Base-by-base conservation (phyloP, 352 stramenopile genomes). In the Phytophthora sansomeana region DNA sequence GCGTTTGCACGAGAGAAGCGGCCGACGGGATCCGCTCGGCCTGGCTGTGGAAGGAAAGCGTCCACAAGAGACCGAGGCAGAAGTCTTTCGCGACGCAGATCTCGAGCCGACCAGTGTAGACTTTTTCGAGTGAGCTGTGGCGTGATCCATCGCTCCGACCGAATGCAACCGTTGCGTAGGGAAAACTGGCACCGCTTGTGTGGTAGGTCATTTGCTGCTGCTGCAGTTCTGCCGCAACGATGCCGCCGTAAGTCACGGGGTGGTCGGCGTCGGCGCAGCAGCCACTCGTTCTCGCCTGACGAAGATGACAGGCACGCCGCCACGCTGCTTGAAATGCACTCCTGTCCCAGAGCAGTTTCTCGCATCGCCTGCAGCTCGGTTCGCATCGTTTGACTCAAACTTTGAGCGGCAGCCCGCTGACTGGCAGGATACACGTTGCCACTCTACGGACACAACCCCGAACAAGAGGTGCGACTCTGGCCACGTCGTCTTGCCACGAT, bases 261-360 rank as follows among this genome's bases (percentile, higher is more conserved):
- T 21, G 36, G 36, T 11, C 8, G 36, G n/a, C n/a, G n/a, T n/a
- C n/a, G n/a, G 3, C 14, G 21, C 21, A 3, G 21, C 3, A 24
- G 3, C 21, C 21, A 24, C 33, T 39, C 33, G 33, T n/a, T 14
- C 33, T 17, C 11, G 13, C 32, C 11, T 53, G 51, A 47, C 21
- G 29, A 59, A 29, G 38, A 66, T 51, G 57, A 6, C 30, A 50
- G 43, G 33, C 24, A 6, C 7, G 28, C 17, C 14, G 21, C 13
- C 13, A 47, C 46, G 24, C 29, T 48, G 42, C 5, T 28, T 6
- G 38, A 46, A 47, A 26, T 30, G 43, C 41, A 50, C 41, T 17
- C 41, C 1, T 67, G n/a, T 60, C 54, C 54, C 39, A 60, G 38
- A 57, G 47, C 62, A 70, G 62, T 70, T 70, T 70, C 62, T 68